Percentiles rank a stretch among this genome's conserved stretches.
These are phyloP conservation scores for Cladosporium sp. DNA, from an alignment of 2,329 filamentous ascomycete species.

Conservation along the genomic window DNA sequence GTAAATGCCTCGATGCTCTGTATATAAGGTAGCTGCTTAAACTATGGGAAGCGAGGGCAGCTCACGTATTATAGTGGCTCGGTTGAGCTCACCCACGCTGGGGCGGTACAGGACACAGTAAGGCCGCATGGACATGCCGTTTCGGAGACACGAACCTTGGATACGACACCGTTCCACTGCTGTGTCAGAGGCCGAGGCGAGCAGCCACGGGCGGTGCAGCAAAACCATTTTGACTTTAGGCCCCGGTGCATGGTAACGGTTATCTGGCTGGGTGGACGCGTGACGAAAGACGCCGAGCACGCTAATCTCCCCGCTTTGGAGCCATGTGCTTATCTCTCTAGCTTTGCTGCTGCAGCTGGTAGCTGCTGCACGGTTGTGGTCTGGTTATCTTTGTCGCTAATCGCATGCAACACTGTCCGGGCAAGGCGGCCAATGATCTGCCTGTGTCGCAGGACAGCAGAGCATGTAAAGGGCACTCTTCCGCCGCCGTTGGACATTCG, in stretches of 20 bases:
- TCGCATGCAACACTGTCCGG: not conserved
- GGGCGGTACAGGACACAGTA: not conserved
- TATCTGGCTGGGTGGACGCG: not conserved
- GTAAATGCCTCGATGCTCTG: too few species aligned
- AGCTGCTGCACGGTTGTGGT: too few species aligned
- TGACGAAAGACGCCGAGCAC: not conserved
- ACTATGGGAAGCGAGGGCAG: not conserved
- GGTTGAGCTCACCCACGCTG: not conserved
- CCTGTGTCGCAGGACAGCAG: not conserved
- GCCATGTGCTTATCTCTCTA: not conserved
- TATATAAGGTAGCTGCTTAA: not conserved
- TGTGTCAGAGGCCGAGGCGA: not conserved
- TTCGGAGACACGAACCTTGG: not conserved
- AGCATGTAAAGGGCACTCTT: constrained; percentile 3
- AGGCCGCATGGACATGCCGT: constrained; percentile 7
- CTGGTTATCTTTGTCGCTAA: not conserved
- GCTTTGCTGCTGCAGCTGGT: too few species aligned
- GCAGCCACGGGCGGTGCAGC: not conserved
- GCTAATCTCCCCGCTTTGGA: too few species aligned
- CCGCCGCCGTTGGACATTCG: not conserved
- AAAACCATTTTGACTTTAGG: not conserved
- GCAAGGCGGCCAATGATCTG: constrained; percentile 7
- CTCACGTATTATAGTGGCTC: constrained; percentile 2
- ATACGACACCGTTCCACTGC: not conserved
- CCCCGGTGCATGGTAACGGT: not conserved